Evolutionary conservation across 257 asterid genomes (phyloP), one percentile per base, ranked within the genome.

Genomic region (Solanum pennellii): DNA sequence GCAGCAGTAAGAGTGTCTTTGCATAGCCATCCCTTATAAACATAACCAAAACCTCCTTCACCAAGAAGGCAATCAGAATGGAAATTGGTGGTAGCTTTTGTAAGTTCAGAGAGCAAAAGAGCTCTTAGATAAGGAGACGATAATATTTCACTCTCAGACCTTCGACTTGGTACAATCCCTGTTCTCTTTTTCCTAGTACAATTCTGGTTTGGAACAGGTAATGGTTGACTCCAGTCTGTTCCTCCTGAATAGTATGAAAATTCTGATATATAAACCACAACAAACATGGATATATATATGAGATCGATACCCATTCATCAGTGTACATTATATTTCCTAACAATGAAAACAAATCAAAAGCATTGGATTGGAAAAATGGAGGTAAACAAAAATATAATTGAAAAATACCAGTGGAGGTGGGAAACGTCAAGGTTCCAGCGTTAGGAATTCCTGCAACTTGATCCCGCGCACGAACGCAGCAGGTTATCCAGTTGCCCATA

Each of bases 1-100:
- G 86, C 37, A 7, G 91, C 89, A 72, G 82, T 65, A 23, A 90
- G 90, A 33, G 59, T 88, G 27, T 89, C 87, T 66, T 86, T 68
- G 9, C 88, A 47, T 20, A 91, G 49, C 93, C 93, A 91, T 83
- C 93, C 93, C 85, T 90, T 90, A 73, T 86, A 91, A 47, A 91
- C 93, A 72, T 72, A 87, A 75, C 93, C 93, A 42, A 91, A 91
- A 12, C 93, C 93, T 52, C 93, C 93, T 90, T 91, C 93, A 21
- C 93, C 93, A 49, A 91, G 73, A 66, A 90, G 91, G 83, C 83
- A 82, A 25, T 88, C 89, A 4, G 31, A 35, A 83, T 62, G 77
- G 83, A 91, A 91, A 39, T 86, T 71, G 27, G 27, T 77, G 2
- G 93, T 90, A 62, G 93, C 93, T 31, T 73, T 72, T 47, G 45